Base-by-base conservation (phyloP, 495 filamentous ascomycete genomes). In the Venustampulla echinocandica region DNA sequence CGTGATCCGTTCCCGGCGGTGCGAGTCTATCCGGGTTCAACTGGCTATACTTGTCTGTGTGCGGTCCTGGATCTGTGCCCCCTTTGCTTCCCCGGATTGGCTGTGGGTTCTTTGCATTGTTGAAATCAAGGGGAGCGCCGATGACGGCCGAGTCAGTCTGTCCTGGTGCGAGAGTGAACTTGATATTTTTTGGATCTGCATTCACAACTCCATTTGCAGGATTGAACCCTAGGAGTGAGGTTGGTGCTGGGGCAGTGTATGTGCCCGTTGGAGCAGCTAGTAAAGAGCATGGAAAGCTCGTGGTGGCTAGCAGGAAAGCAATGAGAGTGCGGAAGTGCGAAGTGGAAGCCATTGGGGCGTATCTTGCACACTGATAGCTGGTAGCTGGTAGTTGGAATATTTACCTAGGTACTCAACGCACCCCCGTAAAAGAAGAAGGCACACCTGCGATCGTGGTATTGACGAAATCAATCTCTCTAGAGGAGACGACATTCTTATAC, bases 21-120 rank as follows among this genome's bases (percentile, higher is more conserved):
- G 80, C 80, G 25, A 77, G 70, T 6, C 77, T 66, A 55, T 87
- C 81, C 3, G 78, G 76, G 52, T 87, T 83, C 11, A 79, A 65
- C 39, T 69, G 72, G 46, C 85, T 75, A 47, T 85, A 81, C 37
- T 68, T 64, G 42, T 68, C 65, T 1, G 79, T 80, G 71, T 79
- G 64, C 39, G 79, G 79, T 3, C 80, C 79, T 7, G 81, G 75
- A 53, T 84, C 76, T 1, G 77, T 83, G 2, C 64, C 68, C 3
- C 79, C 80, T 11, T 44, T 59, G 15, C 44, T 57, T 3, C 80
- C 81, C n/a, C 82, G 73, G 35, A 87, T 77, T 1, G 82, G 82
- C 59, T 88, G 81, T 2, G 82, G 82, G 10, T 79, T 75, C 11
- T 74, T 65, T 17, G 74, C 69, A 50, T 75, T 66, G 19, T 70